phyloP scores from a whole-genome alignment of 768 basidiomycete genomes.

The Leccinum aurantiacum region DNA sequence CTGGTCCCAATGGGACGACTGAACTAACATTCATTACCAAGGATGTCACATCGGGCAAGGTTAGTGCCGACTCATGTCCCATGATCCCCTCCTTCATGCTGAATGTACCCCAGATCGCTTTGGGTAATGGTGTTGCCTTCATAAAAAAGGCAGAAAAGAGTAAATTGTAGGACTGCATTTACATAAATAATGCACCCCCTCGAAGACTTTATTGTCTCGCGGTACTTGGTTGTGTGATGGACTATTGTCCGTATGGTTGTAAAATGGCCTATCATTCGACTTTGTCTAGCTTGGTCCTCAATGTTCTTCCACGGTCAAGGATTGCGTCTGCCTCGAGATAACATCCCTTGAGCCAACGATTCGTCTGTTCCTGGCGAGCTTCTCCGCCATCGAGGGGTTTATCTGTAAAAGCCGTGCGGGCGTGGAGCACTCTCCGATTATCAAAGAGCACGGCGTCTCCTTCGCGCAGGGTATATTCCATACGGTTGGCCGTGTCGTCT shows the following conservation, averaged over 20 bases:
- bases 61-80: slow-evolving; percentile 20
- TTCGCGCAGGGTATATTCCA: slow-evolving; percentile 67
- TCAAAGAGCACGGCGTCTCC: slow-evolving; percentile 91
- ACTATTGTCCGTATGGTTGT: neutral
- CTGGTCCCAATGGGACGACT: slow-evolving; percentile 54
- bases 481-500: slow-evolving; percentile 50
- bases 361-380: slow-evolving; percentile 47
- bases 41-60: slow-evolving; percentile 60
- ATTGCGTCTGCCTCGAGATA: slow-evolving; percentile 70
- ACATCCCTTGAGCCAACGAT: slow-evolving; percentile 89
- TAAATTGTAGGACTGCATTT: slow-evolving; percentile 36
- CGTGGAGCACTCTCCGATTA: slow-evolving; percentile 88
- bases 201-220: neutral
- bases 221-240: neutral
- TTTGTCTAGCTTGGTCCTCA: slow-evolving; percentile 34
- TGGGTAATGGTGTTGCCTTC: slow-evolving; percentile 66
- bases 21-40: slow-evolving; percentile 66
- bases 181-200: neutral
- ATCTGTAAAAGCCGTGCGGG: slow-evolving; percentile 72
- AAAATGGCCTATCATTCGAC: slow-evolving; percentile 3
- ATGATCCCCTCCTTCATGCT: neutral
- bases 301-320: slow-evolving; percentile 57
- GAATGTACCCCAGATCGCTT: slow-evolving; percentile 37
- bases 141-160: slow-evolving; percentile 51
- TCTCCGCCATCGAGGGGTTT: slow-evolving; percentile 27